Conservation (phyloP, 169 alveolate species). For the Eimeria mitis region DNA sequence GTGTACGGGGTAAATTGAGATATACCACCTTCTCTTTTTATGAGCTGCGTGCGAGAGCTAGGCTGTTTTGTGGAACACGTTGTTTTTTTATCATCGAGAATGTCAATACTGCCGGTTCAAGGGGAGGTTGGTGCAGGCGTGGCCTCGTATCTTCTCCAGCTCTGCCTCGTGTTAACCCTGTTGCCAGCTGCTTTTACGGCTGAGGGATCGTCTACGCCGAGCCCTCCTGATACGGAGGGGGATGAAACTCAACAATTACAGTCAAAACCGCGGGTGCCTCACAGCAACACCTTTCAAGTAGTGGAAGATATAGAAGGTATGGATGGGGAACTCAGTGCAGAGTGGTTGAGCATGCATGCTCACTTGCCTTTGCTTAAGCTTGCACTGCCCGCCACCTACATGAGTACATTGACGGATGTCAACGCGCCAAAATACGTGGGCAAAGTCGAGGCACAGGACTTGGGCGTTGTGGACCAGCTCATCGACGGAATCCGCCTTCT, state of each 20-base stretch:
- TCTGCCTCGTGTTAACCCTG: background rate
- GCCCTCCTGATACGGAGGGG: background rate
- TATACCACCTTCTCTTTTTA: background rate
- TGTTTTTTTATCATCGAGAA: background rate
- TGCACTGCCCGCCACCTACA: slow-evolving; percentile 78
- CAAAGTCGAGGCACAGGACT: slow-evolving; percentile 67
- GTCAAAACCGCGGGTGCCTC: slow-evolving; percentile 1
- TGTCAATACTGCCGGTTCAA: slow-evolving; percentile 1
- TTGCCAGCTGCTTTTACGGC: slow-evolving; percentile 16
- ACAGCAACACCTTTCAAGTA: slow-evolving; percentile 13
- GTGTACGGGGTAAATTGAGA: background rate
- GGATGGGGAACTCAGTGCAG: slow-evolving; percentile 28
- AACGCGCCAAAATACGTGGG: slow-evolving; percentile 33
- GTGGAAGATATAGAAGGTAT: slow-evolving; percentile 44
- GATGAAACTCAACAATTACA: background rate
- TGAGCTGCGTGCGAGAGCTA: background rate
- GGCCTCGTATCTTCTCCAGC: background rate
- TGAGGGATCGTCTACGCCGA: background rate
- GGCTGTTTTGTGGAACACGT: background rate
- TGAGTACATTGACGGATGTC: slow-evolving; percentile 74
- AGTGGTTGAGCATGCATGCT: slow-evolving; percentile 58
- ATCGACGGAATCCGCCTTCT: slow-evolving; percentile 62
- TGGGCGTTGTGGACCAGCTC: slow-evolving; percentile 70
- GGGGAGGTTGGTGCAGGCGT: background rate
- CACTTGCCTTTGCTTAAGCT: slow-evolving; percentile 55